Base-by-base conservation (phyloP, 2,329 filamentous ascomycete genomes). In the Aspergillus sergii region DNA sequence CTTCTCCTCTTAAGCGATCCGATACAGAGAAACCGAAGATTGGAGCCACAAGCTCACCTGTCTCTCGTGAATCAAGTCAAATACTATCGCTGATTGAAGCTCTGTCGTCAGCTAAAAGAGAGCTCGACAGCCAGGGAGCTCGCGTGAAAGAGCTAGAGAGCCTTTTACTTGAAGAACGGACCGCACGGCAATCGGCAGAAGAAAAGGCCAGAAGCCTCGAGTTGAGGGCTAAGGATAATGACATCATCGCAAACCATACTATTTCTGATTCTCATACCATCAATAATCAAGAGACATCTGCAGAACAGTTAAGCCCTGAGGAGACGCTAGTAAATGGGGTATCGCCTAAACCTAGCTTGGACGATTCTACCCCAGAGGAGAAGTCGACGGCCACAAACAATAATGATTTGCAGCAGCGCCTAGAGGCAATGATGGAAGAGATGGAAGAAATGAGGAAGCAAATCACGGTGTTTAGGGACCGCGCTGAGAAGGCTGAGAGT, bases 21-120 rank as follows among this genome's bases (percentile, higher is more conserved):
- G 88, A 91, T 30, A 94, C 91, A 0, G 93, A 96, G 68, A 88
- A 90, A 61, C 85, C 90, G 10, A 92, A 89, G 73, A 81, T 84
- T 59, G 69, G 68, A 53, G 59, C 72, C 21, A 69, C 68, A 19
- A 73, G 68, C 32, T 84, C 83, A 19, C 82, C 84, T 8, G 78
- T 82, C 21, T 79, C 79, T 46, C 76, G 79, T 54, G 88, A 90
- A 68, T 84, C 85, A 6, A 90, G 89, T 72, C 93, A 97, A 72
- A 92, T 97, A 60, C 81, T 94, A 6, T 89, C 92, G 21, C 83
- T 99, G 16, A 92, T 93, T 8, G 93, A 97, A 71, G 92, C 92
- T 23, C 82, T 99, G 50, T 91, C 90, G 59, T 88, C 87, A 63
- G 91, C 94, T 11, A 96, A 92, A 80, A 91, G 90, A 70, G 94